phyloP scores from a whole-genome alignment of 805 yeast genomes.

The Ogataea degrootiae region DNA sequence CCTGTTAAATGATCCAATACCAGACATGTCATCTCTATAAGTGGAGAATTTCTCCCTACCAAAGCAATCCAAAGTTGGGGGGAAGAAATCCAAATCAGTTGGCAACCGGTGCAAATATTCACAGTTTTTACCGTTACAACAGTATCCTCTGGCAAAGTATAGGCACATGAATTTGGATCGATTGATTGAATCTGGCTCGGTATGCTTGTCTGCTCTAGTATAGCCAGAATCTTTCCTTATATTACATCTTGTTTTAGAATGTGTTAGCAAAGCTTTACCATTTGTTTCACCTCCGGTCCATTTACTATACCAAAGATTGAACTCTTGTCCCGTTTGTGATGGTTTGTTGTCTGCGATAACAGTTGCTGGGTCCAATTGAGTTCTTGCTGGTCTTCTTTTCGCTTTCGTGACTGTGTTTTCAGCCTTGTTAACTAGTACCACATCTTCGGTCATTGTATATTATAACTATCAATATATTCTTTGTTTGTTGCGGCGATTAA shows the following conservation, averaged over 20 bases:
- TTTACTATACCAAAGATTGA: constrained; percentile 82
- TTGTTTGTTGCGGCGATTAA: too few relatives aligned
- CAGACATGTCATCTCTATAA: constrained; percentile 90
- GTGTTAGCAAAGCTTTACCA: constrained; percentile 33
- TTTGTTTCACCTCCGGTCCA: constrained; percentile 78
- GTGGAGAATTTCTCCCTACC: constrained; percentile 83
- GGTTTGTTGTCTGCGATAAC: constrained; percentile 57
- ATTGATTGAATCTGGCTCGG: constrained; percentile 23
- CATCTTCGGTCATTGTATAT: not conserved
- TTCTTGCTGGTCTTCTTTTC: constrained; percentile 53
- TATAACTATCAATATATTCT: not conserved
- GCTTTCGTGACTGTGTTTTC: not conserved
- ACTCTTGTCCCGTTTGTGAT: constrained; percentile 73
- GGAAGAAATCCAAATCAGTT: constrained; percentile 46
- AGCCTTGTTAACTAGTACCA: not conserved
- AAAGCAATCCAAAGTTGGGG: constrained; percentile 78
- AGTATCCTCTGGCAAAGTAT: constrained; percentile 85
- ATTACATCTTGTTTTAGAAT: constrained; percentile 56
- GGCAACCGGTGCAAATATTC: constrained; percentile 79
- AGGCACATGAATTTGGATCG: constrained; percentile 56
- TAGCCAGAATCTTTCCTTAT: constrained; percentile 65
- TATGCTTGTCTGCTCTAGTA: constrained; percentile 58
- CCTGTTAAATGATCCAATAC: constrained; percentile 75
- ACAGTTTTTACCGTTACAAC: constrained; percentile 74
- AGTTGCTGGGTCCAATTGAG: constrained; percentile 65